Conservation (phyloP, 495 filamentous ascomycete species). For the Daldinia loculata region DNA sequence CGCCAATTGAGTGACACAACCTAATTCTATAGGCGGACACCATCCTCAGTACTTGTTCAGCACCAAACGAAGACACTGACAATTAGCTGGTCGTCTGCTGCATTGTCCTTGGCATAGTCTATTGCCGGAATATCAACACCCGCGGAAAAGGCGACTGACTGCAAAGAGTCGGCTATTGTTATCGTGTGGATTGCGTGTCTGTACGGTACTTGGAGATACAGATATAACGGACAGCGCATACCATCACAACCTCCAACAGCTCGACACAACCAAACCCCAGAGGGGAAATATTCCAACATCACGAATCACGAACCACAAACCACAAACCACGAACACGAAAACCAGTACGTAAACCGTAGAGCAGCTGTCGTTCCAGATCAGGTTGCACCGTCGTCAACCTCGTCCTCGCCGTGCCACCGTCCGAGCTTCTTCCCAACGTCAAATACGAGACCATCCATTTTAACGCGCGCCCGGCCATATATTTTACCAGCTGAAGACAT, state of each 20-base stretch:
- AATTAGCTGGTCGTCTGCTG: constrained; percentile 12
- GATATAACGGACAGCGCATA: constrained; percentile 39
- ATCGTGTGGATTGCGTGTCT: constrained; percentile 37
- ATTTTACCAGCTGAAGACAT: constrained; percentile 8
- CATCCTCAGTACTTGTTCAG: constrained; percentile 18
- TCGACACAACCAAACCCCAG: constrained; percentile 26
- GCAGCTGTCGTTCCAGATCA: constrained; percentile 31
- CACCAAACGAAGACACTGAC: constrained; percentile 15
- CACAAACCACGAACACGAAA: constrained; percentile 31
- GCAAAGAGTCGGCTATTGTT: constrained; percentile 31
- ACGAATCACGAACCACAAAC: constrained; percentile 22
- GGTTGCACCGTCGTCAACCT: constrained; percentile 26
- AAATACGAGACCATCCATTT: constrained; percentile 18
- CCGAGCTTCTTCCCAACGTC: constrained; percentile 17
- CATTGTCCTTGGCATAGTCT: constrained; percentile 32
- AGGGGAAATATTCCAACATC: constrained; percentile 27
- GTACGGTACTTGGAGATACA: constrained; percentile 31
- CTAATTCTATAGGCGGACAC: constrained; percentile 36
- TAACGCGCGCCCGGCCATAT: constrained; percentile 35
- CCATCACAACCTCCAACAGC: constrained; percentile 24
- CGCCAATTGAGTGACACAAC: constrained; percentile 44
- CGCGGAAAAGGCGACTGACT: constrained; percentile 28
- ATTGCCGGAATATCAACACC: constrained; percentile 34
- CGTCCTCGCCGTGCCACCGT: constrained; percentile 24
- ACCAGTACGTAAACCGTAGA: constrained; percentile 37